Base-by-base conservation (phyloP, 257 asterid species). In the Perilla frutescens region DNA sequence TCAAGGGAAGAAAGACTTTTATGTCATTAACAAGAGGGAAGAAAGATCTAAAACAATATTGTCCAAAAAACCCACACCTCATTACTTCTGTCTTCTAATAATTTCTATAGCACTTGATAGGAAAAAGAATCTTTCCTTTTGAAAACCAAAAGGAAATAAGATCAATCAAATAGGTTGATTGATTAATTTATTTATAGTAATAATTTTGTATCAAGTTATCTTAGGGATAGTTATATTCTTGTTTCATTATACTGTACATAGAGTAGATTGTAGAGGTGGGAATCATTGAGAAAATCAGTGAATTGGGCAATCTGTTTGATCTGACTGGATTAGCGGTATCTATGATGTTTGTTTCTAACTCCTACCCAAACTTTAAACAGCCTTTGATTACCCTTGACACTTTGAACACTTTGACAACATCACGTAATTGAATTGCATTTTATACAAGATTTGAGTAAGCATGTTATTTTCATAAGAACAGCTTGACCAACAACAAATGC, bases 351-450 rank as follows among this genome's bases (percentile, higher is more conserved):
- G n/a, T 56, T 8, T 26, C 9, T 55, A 55, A 55, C 8, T 26
- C 29, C 57, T 14, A 51, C 6, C 57, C 61, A 26, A 55, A 29
- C 37, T 20, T 2, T 54, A 54, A 54, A 29, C 2, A 20, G 36
- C 60, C 26, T 54, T 20, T 8, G 6, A 5, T 54, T 20, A 12
- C 13, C 36, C 60, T 20, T 26, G 12, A 8, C 12, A 7, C 8
- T 54, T 7, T 20, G 5, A 54, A 7, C 59, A 70, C 7, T 34
- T 45, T 43, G 53, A 63, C 29, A 7, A 70, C 67, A 53, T 8
- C 58, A 41, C 60, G 54, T 11, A 74, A 71, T 58, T 20, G 55
- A 57, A 29, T 53, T 58, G 51, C 49, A 31, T 11, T 44, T 53
- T 41, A 8, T 39, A 48, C 37, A 8, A 12, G 50, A 71, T 15